These are phyloP conservation scores for Hypoxylon sp. DNA, from an alignment of 2,329 filamentous ascomycete species.

Conservation along the genomic window DNA sequence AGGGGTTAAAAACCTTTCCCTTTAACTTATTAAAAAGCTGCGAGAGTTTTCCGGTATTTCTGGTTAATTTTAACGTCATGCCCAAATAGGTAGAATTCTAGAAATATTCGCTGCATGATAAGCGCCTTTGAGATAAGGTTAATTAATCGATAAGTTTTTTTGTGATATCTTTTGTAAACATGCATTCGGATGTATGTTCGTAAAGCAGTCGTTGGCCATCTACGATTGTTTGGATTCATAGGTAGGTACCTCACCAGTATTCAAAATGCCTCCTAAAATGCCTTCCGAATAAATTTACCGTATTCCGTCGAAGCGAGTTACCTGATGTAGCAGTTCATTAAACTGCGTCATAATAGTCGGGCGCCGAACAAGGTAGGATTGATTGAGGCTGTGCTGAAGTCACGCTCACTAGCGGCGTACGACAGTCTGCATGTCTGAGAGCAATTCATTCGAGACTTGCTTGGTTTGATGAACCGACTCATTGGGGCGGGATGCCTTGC, in stretches of 20 bases:
- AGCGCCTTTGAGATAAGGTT: background rate
- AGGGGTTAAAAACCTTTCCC: too few relatives aligned
- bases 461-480: conserved; percentile 2
- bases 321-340: conserved; percentile 25
- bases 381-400: conserved; percentile 41
- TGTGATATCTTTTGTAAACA: background rate
- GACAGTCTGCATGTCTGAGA: conserved; percentile 11
- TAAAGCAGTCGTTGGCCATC: background rate
- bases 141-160: background rate
- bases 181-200: too few relatives aligned
- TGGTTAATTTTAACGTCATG: conserved; percentile 22
- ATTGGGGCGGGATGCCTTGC: background rate
- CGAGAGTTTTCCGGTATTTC: background rate
- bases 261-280: conserved; percentile 1
- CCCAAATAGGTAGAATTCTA: conserved; percentile 34
- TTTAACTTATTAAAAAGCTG: too few relatives aligned
- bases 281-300: conserved; percentile 2
- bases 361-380: conserved; percentile 21
- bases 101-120: conserved; percentile 16
- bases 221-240: background rate
- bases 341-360: conserved; percentile 19
- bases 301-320: conserved; percentile 16
- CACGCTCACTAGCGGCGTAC: conserved; percentile 26
- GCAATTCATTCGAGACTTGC: conserved; percentile 2
- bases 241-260: too few relatives aligned